Evolutionary conservation across 1,139 yeast species (phyloP).

Genomic region (Candida sp.): DNA sequence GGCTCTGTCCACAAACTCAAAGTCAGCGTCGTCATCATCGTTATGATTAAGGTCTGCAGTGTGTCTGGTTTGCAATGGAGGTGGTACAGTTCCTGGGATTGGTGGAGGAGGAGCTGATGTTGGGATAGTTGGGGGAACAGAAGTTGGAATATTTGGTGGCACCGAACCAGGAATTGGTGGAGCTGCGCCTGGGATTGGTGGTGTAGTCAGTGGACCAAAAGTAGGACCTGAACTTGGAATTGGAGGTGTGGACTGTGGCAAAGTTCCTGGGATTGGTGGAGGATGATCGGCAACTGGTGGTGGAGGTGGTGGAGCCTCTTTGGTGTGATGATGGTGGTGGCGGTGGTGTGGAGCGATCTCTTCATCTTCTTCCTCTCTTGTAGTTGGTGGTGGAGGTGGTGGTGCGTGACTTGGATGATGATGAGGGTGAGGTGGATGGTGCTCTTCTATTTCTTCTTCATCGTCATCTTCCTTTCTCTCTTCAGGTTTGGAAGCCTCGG

Average conservation of each 20-base stretch:
- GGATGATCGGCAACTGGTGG: constrained; percentile 1
- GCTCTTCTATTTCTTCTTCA: constrained; percentile 2
- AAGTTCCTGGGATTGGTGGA: constrained; percentile 7
- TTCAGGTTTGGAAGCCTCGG: constrained; percentile 30
- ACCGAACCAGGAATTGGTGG: constrained; percentile 11
- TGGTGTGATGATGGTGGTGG: constrained; percentile 19
- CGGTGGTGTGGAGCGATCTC: constrained; percentile 5
- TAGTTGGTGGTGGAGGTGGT: constrained; percentile 13
- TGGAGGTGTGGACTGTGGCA: neutral
- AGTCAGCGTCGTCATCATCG: constrained; percentile 14
- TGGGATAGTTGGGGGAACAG: constrained; percentile 2
- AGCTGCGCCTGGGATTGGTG: neutral
- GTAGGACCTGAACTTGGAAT: neutral
- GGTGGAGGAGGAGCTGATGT: constrained; percentile 5
- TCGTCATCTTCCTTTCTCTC: constrained; percentile 12
- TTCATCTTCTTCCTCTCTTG: neutral
- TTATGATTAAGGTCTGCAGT: neutral
- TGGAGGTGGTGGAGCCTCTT: constrained; percentile 14
- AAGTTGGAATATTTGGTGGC: constrained; percentile 9
- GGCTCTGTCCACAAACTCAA: constrained; percentile 13
- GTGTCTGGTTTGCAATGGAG: neutral
- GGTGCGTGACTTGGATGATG: constrained; percentile 15
- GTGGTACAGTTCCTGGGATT: constrained; percentile 2
- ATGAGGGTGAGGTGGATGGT: constrained; percentile 15
- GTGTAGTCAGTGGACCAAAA: neutral